Evolutionary conservation across 768 basidiomycete genomes (phyloP).

Genomic region (Cubamyces sp.): DNA sequence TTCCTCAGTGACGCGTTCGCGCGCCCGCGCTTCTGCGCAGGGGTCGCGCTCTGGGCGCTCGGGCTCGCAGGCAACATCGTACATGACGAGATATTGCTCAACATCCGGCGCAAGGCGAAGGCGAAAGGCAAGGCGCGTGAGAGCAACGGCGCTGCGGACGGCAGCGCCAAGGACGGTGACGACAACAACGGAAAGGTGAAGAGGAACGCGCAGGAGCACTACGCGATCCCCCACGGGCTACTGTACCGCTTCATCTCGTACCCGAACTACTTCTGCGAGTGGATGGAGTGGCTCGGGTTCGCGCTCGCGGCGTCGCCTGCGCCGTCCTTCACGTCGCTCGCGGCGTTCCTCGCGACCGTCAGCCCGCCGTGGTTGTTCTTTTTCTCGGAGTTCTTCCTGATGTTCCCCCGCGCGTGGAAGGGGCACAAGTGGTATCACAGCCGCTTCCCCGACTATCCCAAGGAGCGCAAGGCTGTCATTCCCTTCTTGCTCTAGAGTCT

Average conservation of each 20-base stretch:
- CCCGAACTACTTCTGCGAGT: conserved; percentile 95
- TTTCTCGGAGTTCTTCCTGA: conserved; percentile 67
- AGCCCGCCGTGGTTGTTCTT: conserved; percentile 86
- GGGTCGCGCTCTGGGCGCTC: conserved; percentile 64
- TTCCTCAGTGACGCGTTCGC: conserved; percentile 43
- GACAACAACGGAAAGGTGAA: conserved; percentile 37
- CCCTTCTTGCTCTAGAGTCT: conserved; percentile 65
- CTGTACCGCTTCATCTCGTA: conserved; percentile 82
- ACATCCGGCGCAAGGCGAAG: conserved; percentile 71
- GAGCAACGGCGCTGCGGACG: conserved; percentile 21
- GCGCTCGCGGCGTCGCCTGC: conserved; percentile 72
- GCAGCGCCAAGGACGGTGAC: conserved; percentile 36
- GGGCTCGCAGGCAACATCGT: conserved; percentile 82
- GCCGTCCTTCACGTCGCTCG: conserved; percentile 38
- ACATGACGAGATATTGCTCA: conserved; percentile 89
- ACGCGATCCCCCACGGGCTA: conserved; percentile 79
- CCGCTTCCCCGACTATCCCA: conserved; percentile 81
- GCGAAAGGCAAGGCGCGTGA: conserved; percentile 36
- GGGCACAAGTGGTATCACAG: conserved; percentile 87
- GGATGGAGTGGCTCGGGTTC: conserved; percentile 93
- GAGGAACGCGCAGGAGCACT: conserved; percentile 50
- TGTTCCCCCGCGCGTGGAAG: conserved; percentile 81
- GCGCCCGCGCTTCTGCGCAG: conserved; percentile 59
- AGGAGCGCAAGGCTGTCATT: conserved; percentile 75
- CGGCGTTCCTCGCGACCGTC: conserved; percentile 44